Evolutionary conservation across 768 basidiomycete genomes (phyloP).

Genomic region (Pluteus cervinus): DNA sequence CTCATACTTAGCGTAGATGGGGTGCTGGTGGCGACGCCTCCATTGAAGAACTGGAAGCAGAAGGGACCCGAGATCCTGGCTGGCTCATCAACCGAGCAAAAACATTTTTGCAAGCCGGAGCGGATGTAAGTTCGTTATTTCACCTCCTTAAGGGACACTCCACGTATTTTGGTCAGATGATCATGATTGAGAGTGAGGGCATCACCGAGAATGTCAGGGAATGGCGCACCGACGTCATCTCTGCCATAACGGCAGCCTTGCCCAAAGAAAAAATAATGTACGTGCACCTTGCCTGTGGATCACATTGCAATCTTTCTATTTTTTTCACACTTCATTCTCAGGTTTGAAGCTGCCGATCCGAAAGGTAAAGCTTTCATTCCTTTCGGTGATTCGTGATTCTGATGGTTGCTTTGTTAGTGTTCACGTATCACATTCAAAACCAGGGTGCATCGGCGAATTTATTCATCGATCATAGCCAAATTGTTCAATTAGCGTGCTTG

Average conservation of each 20-base stretch:
- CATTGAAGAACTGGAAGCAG: slow-evolving; percentile 30
- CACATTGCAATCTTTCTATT: background rate
- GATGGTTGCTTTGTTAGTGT: slow-evolving; percentile 16
- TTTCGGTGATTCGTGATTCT: background rate
- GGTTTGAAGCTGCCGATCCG: slow-evolving; percentile 39
- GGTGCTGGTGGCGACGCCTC: slow-evolving; percentile 39
- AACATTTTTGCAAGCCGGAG: slow-evolving; percentile 33
- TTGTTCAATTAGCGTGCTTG: slow-evolving; percentile 37
- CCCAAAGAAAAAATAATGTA: slow-evolving; percentile 37
- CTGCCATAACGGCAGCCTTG: slow-evolving; percentile 30
- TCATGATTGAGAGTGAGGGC: slow-evolving; percentile 42
- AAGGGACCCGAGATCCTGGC: slow-evolving; percentile 32
- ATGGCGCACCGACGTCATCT: slow-evolving; percentile 38
- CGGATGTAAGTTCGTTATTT: slow-evolving; percentile 16
- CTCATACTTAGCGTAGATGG: slow-evolving; percentile 15
- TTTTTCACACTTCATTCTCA: slow-evolving; percentile 5
- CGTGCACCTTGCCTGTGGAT: background rate
- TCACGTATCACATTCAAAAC: slow-evolving; percentile 39
- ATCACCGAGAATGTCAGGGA: slow-evolving; percentile 39
- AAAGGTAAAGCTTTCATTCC: slow-evolving; percentile 8
- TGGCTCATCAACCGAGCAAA: slow-evolving; percentile 36
- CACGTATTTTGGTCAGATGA: slow-evolving; percentile 17
- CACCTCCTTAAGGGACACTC: background rate
- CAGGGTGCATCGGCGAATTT: slow-evolving; percentile 34
- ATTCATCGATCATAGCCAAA: slow-evolving; percentile 39